phyloP scores from a whole-genome alignment of 2,329 filamentous ascomycete genomes.

The Aspergillus fischeri region DNA sequence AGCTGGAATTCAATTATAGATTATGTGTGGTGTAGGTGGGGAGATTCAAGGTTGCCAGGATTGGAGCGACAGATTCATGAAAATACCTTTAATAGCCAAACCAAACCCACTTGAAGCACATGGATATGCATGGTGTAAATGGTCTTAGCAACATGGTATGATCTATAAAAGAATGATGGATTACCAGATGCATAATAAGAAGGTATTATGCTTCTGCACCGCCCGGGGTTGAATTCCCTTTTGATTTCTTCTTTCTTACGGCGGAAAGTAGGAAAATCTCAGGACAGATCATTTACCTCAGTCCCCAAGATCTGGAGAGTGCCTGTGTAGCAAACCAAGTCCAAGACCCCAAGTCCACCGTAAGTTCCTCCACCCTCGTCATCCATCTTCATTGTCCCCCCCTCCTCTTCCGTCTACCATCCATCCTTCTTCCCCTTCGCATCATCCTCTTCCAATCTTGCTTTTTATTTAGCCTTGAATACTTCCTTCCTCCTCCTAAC shows the following conservation, averaged over 20 bases:
- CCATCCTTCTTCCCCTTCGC: slow-evolving; percentile 5
- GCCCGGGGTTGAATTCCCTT: not conserved
- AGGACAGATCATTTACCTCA: too few relatives aligned
- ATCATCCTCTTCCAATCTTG: not conserved
- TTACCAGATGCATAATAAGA: not conserved
- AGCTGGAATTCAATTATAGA: not conserved
- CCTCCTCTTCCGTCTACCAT: slow-evolving; percentile 5
- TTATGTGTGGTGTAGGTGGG: not conserved
- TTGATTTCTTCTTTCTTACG: slow-evolving; percentile 11
- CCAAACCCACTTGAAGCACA: not conserved
- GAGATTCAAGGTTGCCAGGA: not conserved
- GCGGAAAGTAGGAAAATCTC: slow-evolving; percentile 10
- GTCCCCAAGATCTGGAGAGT: too few relatives aligned
- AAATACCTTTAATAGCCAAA: not conserved
- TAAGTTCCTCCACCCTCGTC: slow-evolving; percentile 5
- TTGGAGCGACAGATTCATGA: too few relatives aligned
- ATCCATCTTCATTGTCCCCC: slow-evolving; percentile 3
- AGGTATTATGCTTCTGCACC: not conserved
- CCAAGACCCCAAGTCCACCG: too few relatives aligned
- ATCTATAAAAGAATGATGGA: slow-evolving; percentile 1
- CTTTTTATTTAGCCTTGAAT: not conserved
- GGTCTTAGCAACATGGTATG: not conserved
- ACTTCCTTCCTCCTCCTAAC: not conserved
- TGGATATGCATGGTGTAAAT: not conserved
- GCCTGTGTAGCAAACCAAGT: too few relatives aligned